Percentiles rank a stretch among this genome's conserved stretches.
Evolutionary conservation across 2,329 filamentous ascomycete species (phyloP).

Genomic region (Fusarium abutilonis): DNA sequence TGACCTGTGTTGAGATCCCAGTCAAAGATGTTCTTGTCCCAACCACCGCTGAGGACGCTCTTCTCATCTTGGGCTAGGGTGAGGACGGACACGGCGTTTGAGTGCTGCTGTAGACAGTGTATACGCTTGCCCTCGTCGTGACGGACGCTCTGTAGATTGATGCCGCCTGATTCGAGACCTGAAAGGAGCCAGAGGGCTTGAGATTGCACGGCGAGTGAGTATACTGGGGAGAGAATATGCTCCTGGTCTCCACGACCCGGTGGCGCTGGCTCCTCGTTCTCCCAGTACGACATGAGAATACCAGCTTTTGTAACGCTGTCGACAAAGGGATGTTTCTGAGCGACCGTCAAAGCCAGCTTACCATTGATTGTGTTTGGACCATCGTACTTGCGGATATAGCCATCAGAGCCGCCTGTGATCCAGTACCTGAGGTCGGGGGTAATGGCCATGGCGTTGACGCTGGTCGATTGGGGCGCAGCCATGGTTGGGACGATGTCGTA

Average conservation of each 20-base stretch:
- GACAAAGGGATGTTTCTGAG: conserved; percentile 95
- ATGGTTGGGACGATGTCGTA: conserved; percentile 99
- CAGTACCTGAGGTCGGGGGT: conserved; percentile 96
- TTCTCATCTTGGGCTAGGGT: conserved; percentile 84
- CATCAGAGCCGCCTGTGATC: conserved; percentile 92
- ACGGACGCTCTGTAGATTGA: conserved; percentile 91
- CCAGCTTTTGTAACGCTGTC: conserved; percentile 97
- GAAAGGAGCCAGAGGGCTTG: conserved; percentile 91
- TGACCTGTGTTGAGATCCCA: conserved; percentile 94
- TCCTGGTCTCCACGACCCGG: conserved; percentile 63
- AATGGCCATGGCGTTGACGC: conserved; percentile 89
- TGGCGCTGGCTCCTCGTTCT: conserved; percentile 82
- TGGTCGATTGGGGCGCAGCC: conserved; percentile 93
- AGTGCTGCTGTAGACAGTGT: conserved; percentile 81
- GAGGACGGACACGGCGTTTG: conserved; percentile 89
- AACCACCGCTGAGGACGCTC: conserved; percentile 89
- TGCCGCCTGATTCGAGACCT: conserved; percentile 87
- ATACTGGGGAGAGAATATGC: conserved; percentile 83
- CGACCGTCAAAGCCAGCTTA: conserved; percentile 91
- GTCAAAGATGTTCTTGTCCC: conserved; percentile 94
- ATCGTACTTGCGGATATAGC: conserved; percentile 97
- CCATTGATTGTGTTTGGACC: conserved; percentile 95
- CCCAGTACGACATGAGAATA: conserved; percentile 96
- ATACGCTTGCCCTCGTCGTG: conserved; percentile 96
- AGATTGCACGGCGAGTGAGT: conserved; percentile 90